Conservation (phyloP, 495 filamentous ascomycete genomes). For the Hypoxylon lienhwacheense region DNA sequence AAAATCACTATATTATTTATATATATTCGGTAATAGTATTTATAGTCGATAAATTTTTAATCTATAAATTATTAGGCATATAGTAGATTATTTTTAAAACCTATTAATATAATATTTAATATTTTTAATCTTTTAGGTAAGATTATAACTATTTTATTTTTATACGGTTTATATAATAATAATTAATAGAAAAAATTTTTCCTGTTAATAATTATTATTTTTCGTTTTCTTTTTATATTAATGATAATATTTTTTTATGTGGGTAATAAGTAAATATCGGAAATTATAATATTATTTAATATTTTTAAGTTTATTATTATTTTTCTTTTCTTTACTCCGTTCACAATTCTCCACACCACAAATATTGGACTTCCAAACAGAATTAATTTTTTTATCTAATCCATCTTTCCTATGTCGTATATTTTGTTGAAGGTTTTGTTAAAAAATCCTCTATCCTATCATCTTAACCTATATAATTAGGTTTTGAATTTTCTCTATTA, state of each 20-base stretch:
- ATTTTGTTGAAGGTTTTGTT: not conserved
- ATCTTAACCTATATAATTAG: not conserved
- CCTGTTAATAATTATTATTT: not conserved
- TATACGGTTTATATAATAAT: not conserved
- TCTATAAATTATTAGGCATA: constrained; percentile 11
- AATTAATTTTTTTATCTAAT: not conserved
- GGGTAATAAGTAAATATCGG: constrained; percentile 1
- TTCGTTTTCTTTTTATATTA: not conserved
- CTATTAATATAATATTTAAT: constrained; percentile 6
- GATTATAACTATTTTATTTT: not conserved
- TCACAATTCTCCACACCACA: not conserved
- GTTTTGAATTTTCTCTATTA: not conserved
- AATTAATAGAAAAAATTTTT: no score
- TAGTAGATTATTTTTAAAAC: not conserved
- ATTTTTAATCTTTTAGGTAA: constrained; percentile 5
- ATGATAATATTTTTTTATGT: not conserved
- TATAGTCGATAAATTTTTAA: not conserved
- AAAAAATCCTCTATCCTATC: not conserved
- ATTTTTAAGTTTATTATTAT: not conserved
- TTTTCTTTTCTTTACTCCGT: not conserved
- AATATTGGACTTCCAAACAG: constrained; percentile 1
- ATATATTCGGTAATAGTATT: not conserved
- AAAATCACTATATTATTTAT: constrained; percentile 5
- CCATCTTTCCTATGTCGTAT: not conserved
- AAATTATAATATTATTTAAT: not conserved